These are phyloP conservation scores for Phaeotremella fagi DNA, from an alignment of 768 basidiomycete genomes.

Conservation along the genomic window DNA sequence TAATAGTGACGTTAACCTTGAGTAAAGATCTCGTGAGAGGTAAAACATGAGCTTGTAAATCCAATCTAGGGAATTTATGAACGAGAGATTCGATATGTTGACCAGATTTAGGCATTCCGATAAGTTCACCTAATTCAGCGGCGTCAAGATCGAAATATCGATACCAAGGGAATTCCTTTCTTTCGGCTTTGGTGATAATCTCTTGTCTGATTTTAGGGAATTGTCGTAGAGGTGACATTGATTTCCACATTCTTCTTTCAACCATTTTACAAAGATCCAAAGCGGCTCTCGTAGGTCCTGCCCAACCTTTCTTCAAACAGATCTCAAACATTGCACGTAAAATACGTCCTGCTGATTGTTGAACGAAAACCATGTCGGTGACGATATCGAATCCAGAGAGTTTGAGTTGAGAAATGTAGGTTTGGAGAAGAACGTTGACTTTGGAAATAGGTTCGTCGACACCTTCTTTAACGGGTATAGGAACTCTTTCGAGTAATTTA, in stretches of 20 bases:
- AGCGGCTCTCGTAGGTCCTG: conserved; percentile 82
- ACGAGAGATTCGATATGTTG: conserved; percentile 86
- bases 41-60: conserved; percentile 92
- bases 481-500: conserved; percentile 86
- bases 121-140: conserved; percentile 89
- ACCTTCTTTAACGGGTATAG: conserved; percentile 93
- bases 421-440: conserved; percentile 91
- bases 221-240: conserved; percentile 94
- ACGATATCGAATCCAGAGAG: conserved; percentile 67
- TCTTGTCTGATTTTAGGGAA: conserved; percentile 67
- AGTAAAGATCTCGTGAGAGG: conserved; percentile 92
- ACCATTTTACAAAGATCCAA: conserved; percentile 96
- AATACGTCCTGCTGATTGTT: conserved; percentile 94
- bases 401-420: conserved; percentile 89
- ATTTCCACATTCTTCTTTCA: conserved; percentile 76
- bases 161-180: conserved; percentile 98
- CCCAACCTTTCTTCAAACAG: conserved; percentile 97
- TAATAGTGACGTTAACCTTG: conserved; percentile 85
- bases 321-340: conserved; percentile 96
- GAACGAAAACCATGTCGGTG: conserved; percentile 73
- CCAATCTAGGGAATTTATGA: conserved; percentile 92
- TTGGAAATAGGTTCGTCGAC: conserved; percentile 96
- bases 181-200: conserved; percentile 79
- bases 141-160: conserved; percentile 83
- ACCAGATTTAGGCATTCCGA: conserved; percentile 90